Percentiles rank a stretch among this genome's conserved stretches.
phyloP scores from a whole-genome alignment of 768 basidiomycete genomes.

The Pleurotus tuoliensis region DNA sequence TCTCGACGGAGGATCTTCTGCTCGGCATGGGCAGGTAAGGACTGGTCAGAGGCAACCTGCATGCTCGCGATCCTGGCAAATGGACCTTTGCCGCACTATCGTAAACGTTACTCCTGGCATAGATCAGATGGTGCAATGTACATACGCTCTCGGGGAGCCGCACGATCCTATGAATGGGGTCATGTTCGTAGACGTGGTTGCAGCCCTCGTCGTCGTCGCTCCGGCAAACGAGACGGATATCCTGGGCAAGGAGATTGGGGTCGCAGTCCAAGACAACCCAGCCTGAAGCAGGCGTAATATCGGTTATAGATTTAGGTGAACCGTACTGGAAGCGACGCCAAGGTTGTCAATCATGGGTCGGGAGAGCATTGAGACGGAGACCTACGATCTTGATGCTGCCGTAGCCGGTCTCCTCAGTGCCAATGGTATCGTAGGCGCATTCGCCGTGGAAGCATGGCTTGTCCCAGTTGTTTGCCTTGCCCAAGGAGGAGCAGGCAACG shows the following conservation, averaged over 20 bases:
- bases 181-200: conserved; percentile 32
- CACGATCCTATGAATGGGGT: conserved; percentile 45
- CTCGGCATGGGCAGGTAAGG: conserved; percentile 23
- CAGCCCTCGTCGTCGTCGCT: conserved; percentile 24
- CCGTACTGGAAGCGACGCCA: not conserved
- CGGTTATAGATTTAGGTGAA: conserved; percentile 1
- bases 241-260: conserved; percentile 2
- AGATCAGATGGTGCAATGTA: conserved; percentile 2
- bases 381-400: conserved; percentile 5
- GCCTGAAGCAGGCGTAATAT: not conserved
- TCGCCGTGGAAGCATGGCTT: conserved; percentile 20
- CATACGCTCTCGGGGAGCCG: conserved; percentile 48
- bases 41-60: conserved; percentile 33
- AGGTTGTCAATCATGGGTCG: not conserved
- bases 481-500: not conserved
- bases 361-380: not conserved
- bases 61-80: conserved; percentile 30
- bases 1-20: conserved; percentile 20
- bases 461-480: conserved; percentile 17
- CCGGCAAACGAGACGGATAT: not conserved
- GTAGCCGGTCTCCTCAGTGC: conserved; percentile 2
- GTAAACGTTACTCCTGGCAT: not conserved
- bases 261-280: conserved; percentile 7
- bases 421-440: conserved; percentile 16
- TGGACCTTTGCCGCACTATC: conserved; percentile 35